These are phyloP conservation scores for Rhodotorula paludigena DNA, from an alignment of 768 basidiomycete species.

Conservation along the genomic window DNA sequence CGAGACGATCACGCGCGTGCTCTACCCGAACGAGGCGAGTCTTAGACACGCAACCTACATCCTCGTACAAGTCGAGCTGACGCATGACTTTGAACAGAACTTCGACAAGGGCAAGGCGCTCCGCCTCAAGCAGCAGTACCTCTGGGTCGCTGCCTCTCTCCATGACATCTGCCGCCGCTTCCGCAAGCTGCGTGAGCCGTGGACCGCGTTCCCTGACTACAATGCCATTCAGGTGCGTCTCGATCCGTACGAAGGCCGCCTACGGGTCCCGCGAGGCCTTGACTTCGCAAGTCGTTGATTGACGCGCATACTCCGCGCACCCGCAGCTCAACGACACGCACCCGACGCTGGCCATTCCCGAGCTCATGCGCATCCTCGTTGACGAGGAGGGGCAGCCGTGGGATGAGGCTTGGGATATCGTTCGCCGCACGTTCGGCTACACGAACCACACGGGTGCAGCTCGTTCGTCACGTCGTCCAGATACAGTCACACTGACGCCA, in stretches of 20 bases:
- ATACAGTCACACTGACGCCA: too few species aligned
- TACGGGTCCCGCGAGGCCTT: too few species aligned
- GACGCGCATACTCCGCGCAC: slow-evolving; percentile 42
- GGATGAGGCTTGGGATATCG: slow-evolving; percentile 80
- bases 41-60: too few species aligned
- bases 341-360: slow-evolving; percentile 70
- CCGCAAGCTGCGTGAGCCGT: slow-evolving; percentile 69
- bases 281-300: not conserved
- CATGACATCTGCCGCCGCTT: slow-evolving; percentile 87
- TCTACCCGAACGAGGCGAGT: slow-evolving; percentile 97
- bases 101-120: slow-evolving; percentile 47
- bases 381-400: slow-evolving; percentile 87
- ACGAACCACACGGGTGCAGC: slow-evolving; percentile 69
- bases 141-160: slow-evolving; percentile 54
- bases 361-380: slow-evolving; percentile 76
- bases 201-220: slow-evolving; percentile 72
- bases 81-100: too few species aligned
- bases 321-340: slow-evolving; percentile 76
- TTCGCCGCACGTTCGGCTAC: slow-evolving; percentile 86
- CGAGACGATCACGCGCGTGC: slow-evolving; percentile 80
- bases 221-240: slow-evolving; percentile 48
- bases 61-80: too few species aligned
- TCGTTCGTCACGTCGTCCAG: slow-evolving; percentile 7
- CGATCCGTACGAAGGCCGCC: slow-evolving; percentile 1
- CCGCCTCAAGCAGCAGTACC: slow-evolving; percentile 93